A percentile compares a stretch with the other conserved stretches of the same genome.
These are phyloP conservation scores for Immersiella caudata DNA, from an alignment of 495 filamentous ascomycete species.

Conservation along the genomic window DNA sequence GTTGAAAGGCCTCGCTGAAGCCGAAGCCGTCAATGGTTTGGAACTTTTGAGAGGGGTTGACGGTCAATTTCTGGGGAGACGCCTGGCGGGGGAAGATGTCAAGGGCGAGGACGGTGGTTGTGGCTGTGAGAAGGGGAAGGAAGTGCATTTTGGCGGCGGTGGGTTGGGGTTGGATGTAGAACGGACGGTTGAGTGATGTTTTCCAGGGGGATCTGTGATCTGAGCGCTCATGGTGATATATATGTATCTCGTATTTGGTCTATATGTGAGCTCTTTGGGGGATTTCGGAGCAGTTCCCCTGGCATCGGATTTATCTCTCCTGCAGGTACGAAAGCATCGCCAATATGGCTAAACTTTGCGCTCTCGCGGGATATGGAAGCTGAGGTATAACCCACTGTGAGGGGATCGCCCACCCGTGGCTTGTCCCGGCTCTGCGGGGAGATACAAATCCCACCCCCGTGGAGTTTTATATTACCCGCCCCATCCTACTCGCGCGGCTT, in stretches of 20 bases:
- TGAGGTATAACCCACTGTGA: neutral
- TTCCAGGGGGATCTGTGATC: too few relatives aligned
- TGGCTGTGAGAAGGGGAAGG: neutral
- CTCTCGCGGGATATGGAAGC: neutral
- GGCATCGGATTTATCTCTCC: neutral
- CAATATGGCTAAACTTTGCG: constrained; percentile 21
- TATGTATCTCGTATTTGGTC: neutral
- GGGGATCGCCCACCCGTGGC: neutral
- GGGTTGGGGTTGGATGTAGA: neutral
- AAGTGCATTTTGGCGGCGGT: constrained; percentile 15
- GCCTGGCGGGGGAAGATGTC: neutral
- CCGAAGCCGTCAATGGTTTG: constrained; percentile 54
- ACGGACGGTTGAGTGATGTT: too few relatives aligned
- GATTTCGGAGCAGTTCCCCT: neutral
- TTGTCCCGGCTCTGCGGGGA: neutral
- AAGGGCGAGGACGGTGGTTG: neutral
- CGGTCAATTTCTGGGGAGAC: constrained; percentile 28
- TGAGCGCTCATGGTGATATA: constrained; percentile 6
- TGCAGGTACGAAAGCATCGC: neutral
- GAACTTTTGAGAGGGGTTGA: constrained; percentile 36
- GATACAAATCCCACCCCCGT: neutral
- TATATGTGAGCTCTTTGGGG: neutral
- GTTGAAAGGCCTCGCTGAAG: constrained; percentile 54
- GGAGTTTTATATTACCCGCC: neutral
- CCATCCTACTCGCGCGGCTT: neutral